Conservation (phyloP, 345 rosid genomes). For the Sonneratia caseolaris region DNA sequence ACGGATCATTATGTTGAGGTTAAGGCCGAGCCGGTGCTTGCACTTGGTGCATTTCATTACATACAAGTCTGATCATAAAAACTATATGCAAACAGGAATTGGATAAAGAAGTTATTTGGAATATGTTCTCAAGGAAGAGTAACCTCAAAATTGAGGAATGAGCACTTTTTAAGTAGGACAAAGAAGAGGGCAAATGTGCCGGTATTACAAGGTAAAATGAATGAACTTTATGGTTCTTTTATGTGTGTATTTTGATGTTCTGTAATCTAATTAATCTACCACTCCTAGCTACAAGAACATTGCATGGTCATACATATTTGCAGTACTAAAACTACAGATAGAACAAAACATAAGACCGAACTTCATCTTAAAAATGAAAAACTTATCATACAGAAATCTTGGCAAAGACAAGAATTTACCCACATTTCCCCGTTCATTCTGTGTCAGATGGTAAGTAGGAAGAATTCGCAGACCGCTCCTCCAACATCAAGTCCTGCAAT, state of each 20-base stretch:
- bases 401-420: not conserved
- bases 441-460: slow-evolving; percentile 1
- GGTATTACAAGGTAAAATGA: not conserved
- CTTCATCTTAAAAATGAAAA: not conserved
- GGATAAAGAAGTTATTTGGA: too few species aligned
- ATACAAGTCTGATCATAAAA: too few species aligned
- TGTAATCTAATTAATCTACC: not conserved
- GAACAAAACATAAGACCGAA: not conserved
- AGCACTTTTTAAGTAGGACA: not conserved
- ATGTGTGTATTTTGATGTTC: not conserved
- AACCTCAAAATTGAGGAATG: not conserved
- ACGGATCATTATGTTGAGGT: too few species aligned
- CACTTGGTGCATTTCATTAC: too few species aligned
- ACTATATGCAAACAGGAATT: too few species aligned
- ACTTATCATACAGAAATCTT: not conserved
- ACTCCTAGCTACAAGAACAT: not conserved
- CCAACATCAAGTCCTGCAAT: slow-evolving; percentile 2
- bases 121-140: too few species aligned
- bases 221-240: not conserved
- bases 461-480: not conserved
- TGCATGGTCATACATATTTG: not conserved
- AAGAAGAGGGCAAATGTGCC: not conserved
- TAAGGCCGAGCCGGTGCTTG: too few species aligned
- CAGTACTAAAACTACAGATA: not conserved
- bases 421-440: not conserved